Conservation (phyloP, 257 asterid species). For the Nicotiana sylvestris region DNA sequence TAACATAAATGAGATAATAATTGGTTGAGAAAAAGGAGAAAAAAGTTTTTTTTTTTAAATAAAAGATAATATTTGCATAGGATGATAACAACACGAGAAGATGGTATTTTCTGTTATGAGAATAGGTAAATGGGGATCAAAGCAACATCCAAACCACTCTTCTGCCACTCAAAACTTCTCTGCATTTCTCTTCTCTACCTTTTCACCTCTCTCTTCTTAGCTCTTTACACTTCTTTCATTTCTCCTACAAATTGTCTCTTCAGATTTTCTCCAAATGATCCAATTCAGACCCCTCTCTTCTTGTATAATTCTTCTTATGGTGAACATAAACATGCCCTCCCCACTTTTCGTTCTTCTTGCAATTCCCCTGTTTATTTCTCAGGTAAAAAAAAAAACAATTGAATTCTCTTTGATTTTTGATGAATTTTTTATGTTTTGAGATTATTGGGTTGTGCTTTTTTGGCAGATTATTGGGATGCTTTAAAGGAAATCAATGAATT, state of each 20-base stretch:
- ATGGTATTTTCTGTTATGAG: background rate
- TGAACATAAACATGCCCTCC: conserved; percentile 75
- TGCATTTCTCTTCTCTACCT: conserved; percentile 73
- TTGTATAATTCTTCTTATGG: conserved; percentile 83
- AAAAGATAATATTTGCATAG: background rate
- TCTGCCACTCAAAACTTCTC: conserved; percentile 69
- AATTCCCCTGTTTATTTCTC: conserved; percentile 74
- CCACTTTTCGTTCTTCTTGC: conserved; percentile 76
- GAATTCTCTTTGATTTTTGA: background rate
- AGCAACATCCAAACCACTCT: conserved; percentile 47
- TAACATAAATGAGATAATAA: background rate
- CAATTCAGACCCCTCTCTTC: conserved; percentile 59
- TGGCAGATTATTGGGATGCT: conserved; percentile 56
- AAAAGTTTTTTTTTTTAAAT: too few species aligned
- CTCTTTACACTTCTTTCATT: conserved; percentile 38
- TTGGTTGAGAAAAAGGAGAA: background rate
- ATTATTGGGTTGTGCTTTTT: conserved; percentile 16
- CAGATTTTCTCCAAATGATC: conserved; percentile 72
- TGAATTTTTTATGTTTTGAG: background rate
- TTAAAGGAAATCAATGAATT: conserved; percentile 38
- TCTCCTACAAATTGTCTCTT: conserved; percentile 63
- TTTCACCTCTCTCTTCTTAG: conserved; percentile 47
- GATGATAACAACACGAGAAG: background rate
- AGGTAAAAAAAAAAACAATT: conserved; percentile 28
- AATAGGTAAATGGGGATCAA: conserved; percentile 8